Evolutionary conservation across 2,329 filamentous ascomycete genomes (phyloP), one percentile per base, ranked within the genome.

Genomic region (Diaporthe vexans): DNA sequence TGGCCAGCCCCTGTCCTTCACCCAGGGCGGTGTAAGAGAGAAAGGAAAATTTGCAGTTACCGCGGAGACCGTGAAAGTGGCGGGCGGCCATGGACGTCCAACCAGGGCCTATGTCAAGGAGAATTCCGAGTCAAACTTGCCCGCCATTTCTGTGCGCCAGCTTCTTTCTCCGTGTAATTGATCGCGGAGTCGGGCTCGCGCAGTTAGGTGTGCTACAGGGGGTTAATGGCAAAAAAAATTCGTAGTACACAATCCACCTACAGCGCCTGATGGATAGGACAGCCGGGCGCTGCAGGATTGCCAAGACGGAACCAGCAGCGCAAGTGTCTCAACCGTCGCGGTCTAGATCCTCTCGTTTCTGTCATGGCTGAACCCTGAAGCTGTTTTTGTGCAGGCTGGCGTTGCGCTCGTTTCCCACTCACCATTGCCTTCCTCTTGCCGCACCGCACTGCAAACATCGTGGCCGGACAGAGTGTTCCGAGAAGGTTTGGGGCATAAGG

Each of bases 241-340:
- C 46, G 8, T 29, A 46, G 51, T 37, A 43, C 59, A 13, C 61
- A 51, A 43, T 43, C 40, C 40, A 43, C 40, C 40, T 7, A 43
- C 40, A 35, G 29, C 37, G 46, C 46, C 46, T 52, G 63, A 33
- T 40, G 63, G 46, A 67, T 11, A n/a, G 63, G 46, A 67, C 21
- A 11, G 33, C 43, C 17, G 40, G 59, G 40, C 26, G 40, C 24
- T 43, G 24, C 63, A 54, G 63, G 63, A 68, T 26, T 68, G 63
- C 63, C 63, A 68, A 68, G 63, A 68, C 48, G 48, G 48, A 54
- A 52, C 63, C 46, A 40, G 63, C 63, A 54, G 63, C 63, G 52
- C 63, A 68, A 40, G 46, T 68, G 63, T 68, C 63, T 68, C 63
- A 68, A 54, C 63, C 63, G 48, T 52, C 63, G n/a, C 15, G 63